Conservation (phyloP, 192 early-diverging fungal genomes). For the Rhizophagus clarus region DNA sequence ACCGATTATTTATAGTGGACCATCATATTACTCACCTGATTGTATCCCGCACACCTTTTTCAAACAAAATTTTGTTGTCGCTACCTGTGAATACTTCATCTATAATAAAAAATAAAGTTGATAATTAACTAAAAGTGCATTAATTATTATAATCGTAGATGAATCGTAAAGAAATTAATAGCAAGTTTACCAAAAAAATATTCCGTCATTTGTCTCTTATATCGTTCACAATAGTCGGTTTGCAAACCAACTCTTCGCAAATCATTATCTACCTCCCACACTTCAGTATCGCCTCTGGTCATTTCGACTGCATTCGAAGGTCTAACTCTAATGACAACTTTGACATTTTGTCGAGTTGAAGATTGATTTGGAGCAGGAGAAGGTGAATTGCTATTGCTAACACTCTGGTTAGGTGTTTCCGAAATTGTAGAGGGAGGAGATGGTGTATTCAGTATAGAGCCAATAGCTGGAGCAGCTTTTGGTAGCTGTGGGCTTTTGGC, state of each 20-base stretch:
- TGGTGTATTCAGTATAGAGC: not conserved
- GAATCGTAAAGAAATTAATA: not conserved
- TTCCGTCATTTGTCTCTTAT: constrained; percentile 37
- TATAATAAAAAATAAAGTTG: constrained; percentile 8
- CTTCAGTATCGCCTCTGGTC: constrained; percentile 47
- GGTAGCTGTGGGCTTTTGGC: not conserved
- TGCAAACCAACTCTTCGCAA: constrained; percentile 32
- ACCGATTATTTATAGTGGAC: no score
- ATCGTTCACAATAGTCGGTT: constrained; percentile 37
- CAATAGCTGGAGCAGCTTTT: not conserved
- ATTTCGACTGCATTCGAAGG: constrained; percentile 67
- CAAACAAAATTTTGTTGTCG: constrained; percentile 48
- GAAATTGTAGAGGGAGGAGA: not conserved
- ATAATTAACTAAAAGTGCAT: not conserved
- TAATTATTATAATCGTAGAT: not conserved
- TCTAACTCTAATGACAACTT: constrained; percentile 74
- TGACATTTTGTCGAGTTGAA: constrained; percentile 49
- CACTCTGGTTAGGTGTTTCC: not conserved
- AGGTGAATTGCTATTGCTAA: not conserved
- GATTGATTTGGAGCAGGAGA: not conserved
- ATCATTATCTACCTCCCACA: constrained; percentile 43
- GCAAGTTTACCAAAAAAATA: constrained; percentile 40
- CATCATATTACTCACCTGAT: constrained; percentile 33
- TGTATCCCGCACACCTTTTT: constrained; percentile 42
- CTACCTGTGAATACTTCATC: constrained; percentile 43